These are phyloP conservation scores for Pythium aphanidermatum DNA, from an alignment of 352 stramenopile genomes.

Conservation along the genomic window DNA sequence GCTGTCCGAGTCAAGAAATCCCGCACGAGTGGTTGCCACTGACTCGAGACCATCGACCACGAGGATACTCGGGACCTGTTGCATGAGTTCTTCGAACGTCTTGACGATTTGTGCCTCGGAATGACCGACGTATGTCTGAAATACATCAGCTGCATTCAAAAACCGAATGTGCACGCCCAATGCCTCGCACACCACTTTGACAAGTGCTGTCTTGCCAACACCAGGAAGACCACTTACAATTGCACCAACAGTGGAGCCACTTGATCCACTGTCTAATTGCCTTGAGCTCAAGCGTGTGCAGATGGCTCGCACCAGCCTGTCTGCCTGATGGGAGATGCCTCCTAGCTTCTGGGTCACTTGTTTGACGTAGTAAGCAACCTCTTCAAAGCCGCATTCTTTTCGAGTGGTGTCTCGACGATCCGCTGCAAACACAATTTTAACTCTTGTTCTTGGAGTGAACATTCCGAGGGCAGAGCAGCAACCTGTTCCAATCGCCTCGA, in stretches of 20 bases:
- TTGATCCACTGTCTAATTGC: background rate
- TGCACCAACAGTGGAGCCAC: constrained; percentile 29
- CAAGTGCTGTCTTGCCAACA: constrained; percentile 63
- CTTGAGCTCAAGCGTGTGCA: constrained; percentile 13
- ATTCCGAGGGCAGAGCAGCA: constrained; percentile 31
- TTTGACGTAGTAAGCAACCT: constrained; percentile 20
- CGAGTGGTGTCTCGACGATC: no score
- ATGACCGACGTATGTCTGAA: constrained; percentile 92
- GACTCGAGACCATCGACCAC: constrained; percentile 90
- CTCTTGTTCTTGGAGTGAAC: constrained; percentile 16
- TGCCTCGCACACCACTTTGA: constrained; percentile 32
- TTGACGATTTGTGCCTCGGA: constrained; percentile 67
- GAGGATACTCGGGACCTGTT: constrained; percentile 57
- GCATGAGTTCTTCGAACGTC: constrained; percentile 44
- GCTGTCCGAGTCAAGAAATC: constrained; percentile 46
- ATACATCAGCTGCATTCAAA: constrained; percentile 89
- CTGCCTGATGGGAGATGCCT: constrained; percentile 31
- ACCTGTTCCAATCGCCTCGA: constrained; percentile 19
- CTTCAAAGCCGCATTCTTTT: no score
- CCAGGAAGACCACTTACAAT: constrained; percentile 66
- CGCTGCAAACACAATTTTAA: no score
- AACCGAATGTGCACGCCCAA: constrained; percentile 38
- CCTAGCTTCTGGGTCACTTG: constrained; percentile 32
- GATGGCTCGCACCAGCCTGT: constrained; percentile 32
- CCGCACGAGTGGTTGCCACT: constrained; percentile 60